Evolutionary conservation across 2,329 filamentous ascomycete species (phyloP), one percentile per base, ranked within the genome.

Genomic region (Microsporum canis): DNA sequence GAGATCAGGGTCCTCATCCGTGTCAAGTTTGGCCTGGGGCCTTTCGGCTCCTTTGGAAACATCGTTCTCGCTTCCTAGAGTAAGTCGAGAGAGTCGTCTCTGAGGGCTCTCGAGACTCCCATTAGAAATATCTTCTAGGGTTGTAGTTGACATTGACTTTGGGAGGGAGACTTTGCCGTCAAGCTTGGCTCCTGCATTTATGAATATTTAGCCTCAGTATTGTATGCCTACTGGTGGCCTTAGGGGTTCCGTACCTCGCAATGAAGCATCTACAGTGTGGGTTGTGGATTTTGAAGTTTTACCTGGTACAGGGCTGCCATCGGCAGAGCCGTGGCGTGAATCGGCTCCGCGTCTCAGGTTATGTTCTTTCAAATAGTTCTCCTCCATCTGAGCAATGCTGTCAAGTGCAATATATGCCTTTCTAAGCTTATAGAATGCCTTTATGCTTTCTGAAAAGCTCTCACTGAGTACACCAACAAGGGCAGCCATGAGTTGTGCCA

Each of bases 381-480:
- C 81, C 74, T 96, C 91, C 38, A 86, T 82, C 63, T 88, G 82
- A 70, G 91, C 80, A 60, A 99, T 88, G 7, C 80, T 81, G 68
- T 96, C 88, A 2, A 99, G 78, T 0, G 90, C 87, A 43, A 90
- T 77, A 69, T 88, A 97, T 0, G 92, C 92, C 71, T 95, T 95
- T 64, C 92, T 82, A 67, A 97, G 75, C 74, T 94, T 95, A 71
- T 95, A 95, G 70, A 97, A 97, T 4, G 90, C 90, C 74, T 87
- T 90, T 72, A 97, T 83, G 14, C 86, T 90, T 72, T 97, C 94
- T 0, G 91, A 92, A 68, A 97, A 76, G 71, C 89, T 96, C 77
- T 97, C 94, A 66, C 95, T 95, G 67, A 97, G 77, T 14, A 97
- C 89, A 0, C 85, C 89, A 0, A 96, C 85, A 0, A 99, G 87